These are phyloP conservation scores for Dendrocalamus sinicus DNA, from an alignment of 176 grass and related monocot genomes.

Conservation along the genomic window DNA sequence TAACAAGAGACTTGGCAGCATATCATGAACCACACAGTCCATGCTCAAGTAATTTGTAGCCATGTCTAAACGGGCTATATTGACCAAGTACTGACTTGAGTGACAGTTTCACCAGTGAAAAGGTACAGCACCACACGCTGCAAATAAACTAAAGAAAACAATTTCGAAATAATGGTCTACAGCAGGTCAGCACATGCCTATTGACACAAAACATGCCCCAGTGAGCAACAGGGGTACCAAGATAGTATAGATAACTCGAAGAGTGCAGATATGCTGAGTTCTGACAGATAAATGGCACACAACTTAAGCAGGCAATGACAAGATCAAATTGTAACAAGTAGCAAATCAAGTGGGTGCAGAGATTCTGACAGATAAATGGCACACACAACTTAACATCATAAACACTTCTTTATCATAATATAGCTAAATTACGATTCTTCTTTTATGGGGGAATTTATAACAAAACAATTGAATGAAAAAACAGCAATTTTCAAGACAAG, in stretches of 20 bases:
- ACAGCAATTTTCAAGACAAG: conserved; percentile 13
- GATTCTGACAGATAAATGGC: background rate
- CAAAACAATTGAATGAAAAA: background rate
- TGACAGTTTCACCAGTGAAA: background rate
- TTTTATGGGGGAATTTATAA: conserved; percentile 1
- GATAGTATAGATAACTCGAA: background rate
- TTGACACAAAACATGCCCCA: background rate
- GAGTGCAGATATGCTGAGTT: conserved; percentile 2
- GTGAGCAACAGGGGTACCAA: background rate
- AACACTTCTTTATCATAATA: background rate
- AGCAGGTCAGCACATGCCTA: background rate
- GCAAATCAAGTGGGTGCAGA: background rate
- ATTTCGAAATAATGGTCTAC: conserved; percentile 4
- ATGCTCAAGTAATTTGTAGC: conserved; percentile 5
- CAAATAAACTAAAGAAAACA: background rate
- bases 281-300: conserved; percentile 5
- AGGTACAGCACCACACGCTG: background rate
- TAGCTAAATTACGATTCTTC: conserved; percentile 2
- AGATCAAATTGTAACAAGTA: conserved; percentile 9
- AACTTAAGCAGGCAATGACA: background rate
- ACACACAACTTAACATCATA: background rate
- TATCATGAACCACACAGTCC: background rate
- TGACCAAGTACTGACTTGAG: background rate
- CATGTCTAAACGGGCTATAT: background rate
- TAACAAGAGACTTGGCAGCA: background rate